Evolutionary conservation across 2,329 filamentous ascomycete genomes (phyloP).

Genomic region (Colletotrichum paranaense): DNA sequence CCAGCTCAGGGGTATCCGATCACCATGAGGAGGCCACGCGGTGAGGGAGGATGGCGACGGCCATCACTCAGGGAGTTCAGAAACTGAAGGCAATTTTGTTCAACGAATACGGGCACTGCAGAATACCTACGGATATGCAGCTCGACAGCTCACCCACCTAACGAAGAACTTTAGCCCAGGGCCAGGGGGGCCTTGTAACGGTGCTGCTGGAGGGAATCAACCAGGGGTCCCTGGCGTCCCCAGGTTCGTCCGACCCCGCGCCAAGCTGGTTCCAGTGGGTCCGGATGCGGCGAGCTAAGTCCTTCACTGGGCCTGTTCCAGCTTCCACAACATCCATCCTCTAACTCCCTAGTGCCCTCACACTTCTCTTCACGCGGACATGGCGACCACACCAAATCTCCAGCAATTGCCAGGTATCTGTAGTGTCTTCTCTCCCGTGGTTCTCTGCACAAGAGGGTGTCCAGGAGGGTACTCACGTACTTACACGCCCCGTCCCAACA

Average conservation of each 20-base stretch:
- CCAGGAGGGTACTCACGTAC: not conserved
- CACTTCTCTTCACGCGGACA: conserved; percentile 6
- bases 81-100: not conserved
- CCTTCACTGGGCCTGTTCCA: conserved; percentile 25
- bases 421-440: not conserved
- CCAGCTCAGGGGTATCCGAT: not conserved
- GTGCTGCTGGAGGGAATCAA: not conserved
- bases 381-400: conserved; percentile 17
- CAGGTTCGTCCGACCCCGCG: conserved; percentile 35
- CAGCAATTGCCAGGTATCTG: not conserved
- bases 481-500: not conserved
- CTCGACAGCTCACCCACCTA: not conserved
- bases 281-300: conserved; percentile 17
- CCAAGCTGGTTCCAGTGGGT: conserved; percentile 25
- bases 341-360: not conserved
- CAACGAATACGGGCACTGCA: not conserved
- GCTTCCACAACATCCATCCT: not conserved
- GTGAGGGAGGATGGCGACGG: not conserved
- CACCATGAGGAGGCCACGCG: not conserved
- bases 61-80: not conserved
- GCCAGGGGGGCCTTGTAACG: conserved; percentile 11
- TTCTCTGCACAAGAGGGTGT: not conserved
- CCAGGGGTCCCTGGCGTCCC: conserved; percentile 5
- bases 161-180: not conserved
- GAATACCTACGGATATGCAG: not conserved